These are phyloP conservation scores for Microbotryomycetes sp. DNA, from an alignment of 1,284 basidiomycete genomes.

Conservation along the genomic window DNA sequence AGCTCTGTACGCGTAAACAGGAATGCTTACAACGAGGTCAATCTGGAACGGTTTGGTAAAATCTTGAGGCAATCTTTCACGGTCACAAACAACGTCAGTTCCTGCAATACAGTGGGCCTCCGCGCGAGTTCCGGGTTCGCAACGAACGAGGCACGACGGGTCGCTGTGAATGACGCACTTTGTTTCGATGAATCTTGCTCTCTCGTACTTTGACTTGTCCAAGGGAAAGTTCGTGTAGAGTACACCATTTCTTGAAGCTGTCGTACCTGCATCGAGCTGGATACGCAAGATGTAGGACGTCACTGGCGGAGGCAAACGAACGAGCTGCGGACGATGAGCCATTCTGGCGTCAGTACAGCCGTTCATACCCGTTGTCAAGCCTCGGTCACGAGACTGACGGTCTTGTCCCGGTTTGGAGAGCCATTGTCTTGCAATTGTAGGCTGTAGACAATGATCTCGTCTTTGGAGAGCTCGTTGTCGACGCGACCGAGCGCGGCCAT, in stretches of 20 bases:
- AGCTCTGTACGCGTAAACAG: neutral
- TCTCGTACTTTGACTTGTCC: slow-evolving; percentile 74
- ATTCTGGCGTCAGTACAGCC: too few species aligned
- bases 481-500: neutral
- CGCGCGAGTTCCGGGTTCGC: neutral
- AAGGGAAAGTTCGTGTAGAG: slow-evolving; percentile 93
- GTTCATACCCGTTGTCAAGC: too few species aligned
- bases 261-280: slow-evolving; percentile 78
- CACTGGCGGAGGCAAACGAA: slow-evolving; percentile 85
- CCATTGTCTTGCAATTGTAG: slow-evolving; percentile 38
- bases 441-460: neutral
- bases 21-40: slow-evolving; percentile 57
- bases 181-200: slow-evolving; percentile 67
- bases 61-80: slow-evolving; percentile 61
- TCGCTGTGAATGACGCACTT: slow-evolving; percentile 53
- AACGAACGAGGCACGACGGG: too few species aligned
- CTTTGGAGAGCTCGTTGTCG: neutral
- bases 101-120: neutral
- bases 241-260: slow-evolving; percentile 76
- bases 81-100: neutral
- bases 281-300: slow-evolving; percentile 82
- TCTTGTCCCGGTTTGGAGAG: slow-evolving; percentile 71
- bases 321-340: slow-evolving; percentile 60
- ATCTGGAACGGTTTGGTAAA: slow-evolving; percentile 83
- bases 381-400: slow-evolving; percentile 53